Base-by-base conservation (phyloP, 768 basidiomycete species). In the Mycena sanguinolenta region DNA sequence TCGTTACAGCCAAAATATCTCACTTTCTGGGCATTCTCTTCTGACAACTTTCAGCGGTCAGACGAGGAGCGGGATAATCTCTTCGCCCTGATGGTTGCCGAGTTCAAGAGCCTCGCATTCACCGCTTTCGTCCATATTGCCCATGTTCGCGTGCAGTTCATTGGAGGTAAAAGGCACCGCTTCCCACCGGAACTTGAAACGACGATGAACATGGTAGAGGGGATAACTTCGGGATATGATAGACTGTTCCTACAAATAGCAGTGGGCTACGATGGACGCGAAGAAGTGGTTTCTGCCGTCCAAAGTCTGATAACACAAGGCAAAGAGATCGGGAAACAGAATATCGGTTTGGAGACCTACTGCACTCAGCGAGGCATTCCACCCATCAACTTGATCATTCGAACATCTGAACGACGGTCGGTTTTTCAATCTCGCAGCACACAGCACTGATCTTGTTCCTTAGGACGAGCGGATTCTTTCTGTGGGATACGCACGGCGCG, bases 11-110 rank as follows among this genome's bases (percentile, higher is more conserved):
- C 70, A 4, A 68, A 69, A 62, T 68, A 71, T 58, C 65, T 69
- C 19, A 74, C 70, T 13, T 63, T 57, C 50, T 74, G 73, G 70
- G 73, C 71, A 5, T 72, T 74, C 30, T 72, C 70, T 3, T 67
- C 65, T 30, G 73, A 74, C 39, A 74, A 74, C 30, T 72, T 68
- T 25, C 49, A 67, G 58, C 73, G 73, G 19, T 25, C 52, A 6
- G 62, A 59, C 17, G 61, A 74, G 10, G 73, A 74, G 39, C 62
- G 66, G 21, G 66, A 71, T 3, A 71, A 71, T 17, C 67, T 74
- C 28, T 74, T 74, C 27, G 63, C 58, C 1, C 32, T 74, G 58
- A 61, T 74, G 63, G 63, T 58, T 13, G 65, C 66, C 21, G 70
- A 68, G 42, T 74, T 74, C 63, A 67, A 67, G 28, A 65, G 63